Evolutionary conservation across 2,329 filamentous ascomycete genomes (phyloP).

Genomic region (Curvularia sp.): DNA sequence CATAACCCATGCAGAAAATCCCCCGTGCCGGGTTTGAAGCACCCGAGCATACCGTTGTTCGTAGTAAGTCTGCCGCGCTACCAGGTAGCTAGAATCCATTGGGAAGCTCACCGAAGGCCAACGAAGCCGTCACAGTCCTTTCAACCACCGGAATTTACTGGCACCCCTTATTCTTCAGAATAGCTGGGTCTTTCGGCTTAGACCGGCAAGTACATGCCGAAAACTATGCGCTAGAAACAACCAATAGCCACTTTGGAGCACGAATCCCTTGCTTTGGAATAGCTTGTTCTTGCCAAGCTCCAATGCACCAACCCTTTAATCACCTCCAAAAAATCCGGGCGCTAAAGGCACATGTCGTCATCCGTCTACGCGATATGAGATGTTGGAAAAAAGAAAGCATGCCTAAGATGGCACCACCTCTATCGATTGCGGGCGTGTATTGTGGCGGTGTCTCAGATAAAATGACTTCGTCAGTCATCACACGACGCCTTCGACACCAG

Average conservation of each 20-base stretch:
- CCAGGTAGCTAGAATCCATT: background rate
- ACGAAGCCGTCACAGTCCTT: background rate
- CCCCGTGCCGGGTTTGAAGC: background rate
- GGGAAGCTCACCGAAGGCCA: background rate
- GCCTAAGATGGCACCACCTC: background rate
- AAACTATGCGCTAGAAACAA: background rate
- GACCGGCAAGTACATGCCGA: background rate
- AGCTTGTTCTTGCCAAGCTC: background rate
- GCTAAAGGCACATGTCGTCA: background rate
- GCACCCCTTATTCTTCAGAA: background rate
- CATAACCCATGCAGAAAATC: conserved; percentile 10
- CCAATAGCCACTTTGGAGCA: background rate
- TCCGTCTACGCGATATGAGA: background rate
- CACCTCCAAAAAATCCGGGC: background rate
- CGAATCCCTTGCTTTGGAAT: background rate
- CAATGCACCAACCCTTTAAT: background rate
- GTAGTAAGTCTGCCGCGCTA: background rate
- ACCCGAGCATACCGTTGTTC: background rate
- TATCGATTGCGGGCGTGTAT: background rate
- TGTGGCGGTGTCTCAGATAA: background rate
- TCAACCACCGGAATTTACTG: background rate
- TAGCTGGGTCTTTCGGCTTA: background rate
- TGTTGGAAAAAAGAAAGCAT: background rate
- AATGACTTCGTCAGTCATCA: background rate
- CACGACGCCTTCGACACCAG: background rate